A percentile compares a stretch with the other conserved stretches of the same genome.
These are phyloP conservation scores for Penicillium cataractarum DNA, from an alignment of 495 filamentous ascomycete species.

Conservation along the genomic window DNA sequence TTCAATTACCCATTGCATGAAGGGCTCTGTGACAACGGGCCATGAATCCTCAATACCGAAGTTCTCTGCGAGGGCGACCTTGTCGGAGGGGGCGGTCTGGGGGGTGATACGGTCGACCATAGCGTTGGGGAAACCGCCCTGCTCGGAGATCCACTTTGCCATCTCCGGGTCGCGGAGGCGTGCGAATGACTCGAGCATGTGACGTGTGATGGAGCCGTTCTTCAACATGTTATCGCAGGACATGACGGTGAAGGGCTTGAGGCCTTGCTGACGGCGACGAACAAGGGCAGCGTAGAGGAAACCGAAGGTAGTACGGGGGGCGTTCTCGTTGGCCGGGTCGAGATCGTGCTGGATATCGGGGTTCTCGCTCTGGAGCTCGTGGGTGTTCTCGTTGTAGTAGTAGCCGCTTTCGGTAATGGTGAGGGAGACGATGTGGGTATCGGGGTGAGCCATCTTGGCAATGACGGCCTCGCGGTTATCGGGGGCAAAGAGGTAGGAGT, in stretches of 20 bases:
- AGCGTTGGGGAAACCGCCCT: slow-evolving; percentile 51
- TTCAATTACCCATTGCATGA: slow-evolving; percentile 55
- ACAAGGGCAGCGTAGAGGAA: slow-evolving; percentile 52
- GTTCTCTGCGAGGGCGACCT: slow-evolving; percentile 36
- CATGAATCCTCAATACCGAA: slow-evolving; percentile 50
- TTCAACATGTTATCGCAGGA: slow-evolving; percentile 58
- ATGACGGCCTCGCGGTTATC: slow-evolving; percentile 52
- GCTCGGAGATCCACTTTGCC: slow-evolving; percentile 47
- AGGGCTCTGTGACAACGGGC: slow-evolving; percentile 54
- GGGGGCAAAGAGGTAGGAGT: slow-evolving; percentile 52
- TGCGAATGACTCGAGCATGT: slow-evolving; percentile 53
- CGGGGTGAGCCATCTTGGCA: slow-evolving; percentile 53
- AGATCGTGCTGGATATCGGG: slow-evolving; percentile 53
- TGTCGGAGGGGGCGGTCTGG: slow-evolving; percentile 45
- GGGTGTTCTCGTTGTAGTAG: slow-evolving; percentile 57
- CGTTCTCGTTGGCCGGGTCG: slow-evolving; percentile 41
- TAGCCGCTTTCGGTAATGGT: slow-evolving; percentile 57
- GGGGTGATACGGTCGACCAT: slow-evolving; percentile 57
- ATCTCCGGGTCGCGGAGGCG: slow-evolving; percentile 43
- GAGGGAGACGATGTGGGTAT: slow-evolving; percentile 54
- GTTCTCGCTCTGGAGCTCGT: slow-evolving; percentile 49
- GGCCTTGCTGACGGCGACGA: slow-evolving; percentile 42
- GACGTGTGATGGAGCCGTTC: slow-evolving; percentile 52
- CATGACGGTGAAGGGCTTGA: slow-evolving; percentile 53
- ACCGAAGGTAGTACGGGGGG: slow-evolving; percentile 49